Base-by-base conservation (phyloP, 1,284 basidiomycete species). In the Apiotrichum brassicae region DNA sequence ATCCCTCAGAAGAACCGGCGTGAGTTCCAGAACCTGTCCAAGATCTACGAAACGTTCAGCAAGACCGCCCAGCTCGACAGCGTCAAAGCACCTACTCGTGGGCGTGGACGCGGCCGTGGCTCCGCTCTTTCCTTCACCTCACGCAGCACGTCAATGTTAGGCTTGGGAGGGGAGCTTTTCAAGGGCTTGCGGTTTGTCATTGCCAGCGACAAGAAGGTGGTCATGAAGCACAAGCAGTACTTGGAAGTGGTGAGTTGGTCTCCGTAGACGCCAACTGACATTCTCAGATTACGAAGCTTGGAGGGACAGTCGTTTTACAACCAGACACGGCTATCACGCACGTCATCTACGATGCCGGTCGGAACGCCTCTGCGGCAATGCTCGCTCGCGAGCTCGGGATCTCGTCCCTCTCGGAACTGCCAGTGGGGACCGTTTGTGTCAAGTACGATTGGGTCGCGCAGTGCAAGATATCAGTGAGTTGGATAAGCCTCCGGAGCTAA, bases 281-380 rank as follows among this genome's bases (percentile, higher is more conserved):
- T 13, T 38, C 0, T n/a, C 46, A 68, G 69, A 66, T 71, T 7
- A 24, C 53, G 2, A 57, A 63, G 20, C 51, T 63, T 2, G 66
- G 63, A 4, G 69, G 66, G 3, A 36, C 57, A 3, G 64, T 65
- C 23, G 57, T 59, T 11, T 39, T 66, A 1, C 57, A 63, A n/a
- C 61, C 66, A 1, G 65, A 71, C 44, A 70, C 63, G 8, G 62
- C 68, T 7, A 60, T 66, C 37, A 70, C 68, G 2, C 68, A 71
- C 33, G 64, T 71, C 22, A 62, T 71, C 20, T 62, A 62, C 34
- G 65, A 71, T 42, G 35, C 50, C 1, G 60, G 60, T 4, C 38
- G 37, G 5, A 58, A 58, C 4, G 55, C 57, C 2, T 60, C 61
- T 0, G 44, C 46, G 9, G 35, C 41, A 1, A 6, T 43, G 12